phyloP scores from a whole-genome alignment of 1,139 yeast species.

The Waltiozyma sp. region DNA sequence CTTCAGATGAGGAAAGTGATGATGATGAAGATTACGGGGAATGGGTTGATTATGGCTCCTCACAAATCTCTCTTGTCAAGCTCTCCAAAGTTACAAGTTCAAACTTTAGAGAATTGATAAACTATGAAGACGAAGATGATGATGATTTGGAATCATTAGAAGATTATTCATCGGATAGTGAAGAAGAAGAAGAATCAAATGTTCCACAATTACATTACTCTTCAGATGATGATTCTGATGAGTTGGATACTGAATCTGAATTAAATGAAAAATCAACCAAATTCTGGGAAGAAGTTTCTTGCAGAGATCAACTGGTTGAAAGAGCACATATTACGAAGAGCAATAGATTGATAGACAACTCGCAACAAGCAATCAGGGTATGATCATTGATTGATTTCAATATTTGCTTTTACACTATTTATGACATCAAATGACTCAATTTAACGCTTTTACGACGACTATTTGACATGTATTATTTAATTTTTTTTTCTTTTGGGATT shows the following conservation, averaged over 20 bases:
- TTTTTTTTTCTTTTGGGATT: too few species aligned
- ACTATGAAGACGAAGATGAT: slow-evolving; percentile 3
- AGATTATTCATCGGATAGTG: slow-evolving; percentile 4
- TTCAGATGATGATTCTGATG: slow-evolving; percentile 7
- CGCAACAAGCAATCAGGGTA: neutral
- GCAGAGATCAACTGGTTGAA: neutral
- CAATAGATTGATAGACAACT: neutral
- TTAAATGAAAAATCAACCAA: slow-evolving; percentile 44
- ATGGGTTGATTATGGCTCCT: neutral
- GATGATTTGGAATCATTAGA: neutral
- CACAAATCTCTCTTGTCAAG: neutral
- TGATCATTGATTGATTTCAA: neutral
- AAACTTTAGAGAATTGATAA: slow-evolving; percentile 12
- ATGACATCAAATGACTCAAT: too few species aligned
- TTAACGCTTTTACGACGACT: neutral
- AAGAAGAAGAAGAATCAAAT: slow-evolving; percentile 3
- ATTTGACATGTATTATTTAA: too few species aligned
- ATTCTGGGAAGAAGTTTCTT: neutral
- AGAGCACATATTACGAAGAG: neutral
- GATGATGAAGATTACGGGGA: slow-evolving; percentile 1
- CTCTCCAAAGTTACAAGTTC: slow-evolving; percentile 1
- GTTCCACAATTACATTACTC: neutral
- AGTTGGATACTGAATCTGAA: slow-evolving; percentile 7
- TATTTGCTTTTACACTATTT: too few species aligned
- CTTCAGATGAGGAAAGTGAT: slow-evolving; percentile 1